Evolutionary conservation across 2,329 filamentous ascomycete species (phyloP), one percentile per base, ranked within the genome.

Genomic region (Sordariomycetes sp.): DNA sequence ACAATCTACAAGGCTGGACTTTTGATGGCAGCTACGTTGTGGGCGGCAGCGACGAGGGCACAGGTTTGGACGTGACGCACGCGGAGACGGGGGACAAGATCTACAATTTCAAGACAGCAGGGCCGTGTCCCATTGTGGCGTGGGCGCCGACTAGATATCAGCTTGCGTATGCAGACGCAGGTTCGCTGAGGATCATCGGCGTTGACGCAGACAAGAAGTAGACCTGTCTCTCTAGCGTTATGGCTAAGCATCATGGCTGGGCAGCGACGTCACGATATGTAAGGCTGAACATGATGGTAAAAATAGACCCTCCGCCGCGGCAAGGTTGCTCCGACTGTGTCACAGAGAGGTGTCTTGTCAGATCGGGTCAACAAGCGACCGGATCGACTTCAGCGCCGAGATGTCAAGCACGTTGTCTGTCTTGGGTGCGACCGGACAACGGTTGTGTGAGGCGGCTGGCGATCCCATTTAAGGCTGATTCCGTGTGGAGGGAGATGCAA

Each of bases 91-190:
- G 83, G 16, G 82, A 87, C 29, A 70, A 75, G 42, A 70, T 87
- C 11, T 72, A 85, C 51, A 82, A 70, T 3, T 70, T 86, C 43
- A 85, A 86, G 54, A 81, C 82, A 8, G 64, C 66, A 1, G 70
- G 74, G 16, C 62, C 79, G 10, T 76, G 73, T 35, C 73, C 76
- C 2, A 69, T 82, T 9, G 79, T 87, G 7, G 72, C 79, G 3
- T 88, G 83, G 83, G 82, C 85, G 42, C 84, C 84, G 3, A 79
- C 72, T 27, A 68, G 77, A 37, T 88, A 88, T 53, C 77, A 73
- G 44, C 58, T 90, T 39, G 84, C 83, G 3, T 87, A 86, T 51
- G 75, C 75, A 34, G 83, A 88, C 48, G 57, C 75, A 23, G 79
- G 79, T 1, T 70, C 70, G 33, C 55, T 88, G 38, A 77, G 80